Base-by-base conservation (phyloP, 495 filamentous ascomycete genomes). In the Bryoglossum gracile region DNA sequence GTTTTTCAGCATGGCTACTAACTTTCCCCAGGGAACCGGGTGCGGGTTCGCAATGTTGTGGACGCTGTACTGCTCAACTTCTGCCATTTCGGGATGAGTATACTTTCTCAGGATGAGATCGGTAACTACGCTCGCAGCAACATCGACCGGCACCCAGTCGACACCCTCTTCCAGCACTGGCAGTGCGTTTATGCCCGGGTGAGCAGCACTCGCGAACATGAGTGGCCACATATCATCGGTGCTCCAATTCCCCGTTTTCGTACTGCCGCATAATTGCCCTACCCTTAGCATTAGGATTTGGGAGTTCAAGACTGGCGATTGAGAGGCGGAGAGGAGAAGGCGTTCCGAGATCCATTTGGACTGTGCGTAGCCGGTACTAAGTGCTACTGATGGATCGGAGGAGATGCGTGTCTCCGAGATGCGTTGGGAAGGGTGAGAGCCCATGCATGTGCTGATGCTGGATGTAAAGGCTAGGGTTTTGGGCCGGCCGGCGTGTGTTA, bases 131-230 rank as follows among this genome's bases (percentile, higher is more conserved):
- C 17, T 22, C 1, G 59, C 56, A n/a, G 60, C 56, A 0, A 55
- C 43, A 25, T 67, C 53, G 4, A 65, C 55, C 18, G 65, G 61
- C 1, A 65, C 30, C 65, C 65, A 67, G 40, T 65, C 61, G 2
- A 60, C 47, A 6, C 46, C 28, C 8, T 44, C 38, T 1, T 17
- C 14, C 0, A 54, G 34, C 8, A 3, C 1, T 0, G 62, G 65
- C 1, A 61, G 25, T 14, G 40, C 34, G 0, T 28, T 16, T 10
- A 64, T 35, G 0, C 25, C 16, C 1, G 55, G 55, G 11, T 57
- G 53, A 8, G 55, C 6, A 3, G 57, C 53, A 13, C 60, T 47
- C 1, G 61, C 45, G 28, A 61, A 60, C 9, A 62, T 26, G 45
- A 61, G 61, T 0, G 59, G 57, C 51, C 61, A 59, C 26, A 65